These are phyloP conservation scores for Panus rudis DNA, from an alignment of 768 basidiomycete species.

Conservation along the genomic window DNA sequence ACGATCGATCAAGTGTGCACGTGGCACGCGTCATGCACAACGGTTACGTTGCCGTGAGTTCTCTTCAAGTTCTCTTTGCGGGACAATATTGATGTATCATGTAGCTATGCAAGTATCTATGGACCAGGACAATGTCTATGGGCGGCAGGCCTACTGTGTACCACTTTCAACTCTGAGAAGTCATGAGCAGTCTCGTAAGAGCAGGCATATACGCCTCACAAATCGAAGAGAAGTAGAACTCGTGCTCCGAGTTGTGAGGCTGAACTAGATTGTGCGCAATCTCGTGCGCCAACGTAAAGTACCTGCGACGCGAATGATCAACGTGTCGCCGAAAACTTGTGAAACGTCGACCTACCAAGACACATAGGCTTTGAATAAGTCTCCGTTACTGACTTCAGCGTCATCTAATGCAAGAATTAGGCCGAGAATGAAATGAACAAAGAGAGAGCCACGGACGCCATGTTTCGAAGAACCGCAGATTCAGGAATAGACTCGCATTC, in stretches of 20 bases:
- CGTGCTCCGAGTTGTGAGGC: conserved; percentile 86
- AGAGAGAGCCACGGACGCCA: conserved; percentile 62
- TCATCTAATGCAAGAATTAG: conserved; percentile 49
- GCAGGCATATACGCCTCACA: conserved; percentile 55
- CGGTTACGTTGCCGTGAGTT: too few species aligned
- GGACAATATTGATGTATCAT: too few species aligned
- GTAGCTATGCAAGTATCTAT: too few species aligned
- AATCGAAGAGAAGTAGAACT: conserved; percentile 91
- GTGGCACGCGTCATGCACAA: too few species aligned
- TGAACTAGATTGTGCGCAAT: conserved; percentile 88
- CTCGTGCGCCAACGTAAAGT: conserved; percentile 87
- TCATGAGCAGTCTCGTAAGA: conserved; percentile 6
- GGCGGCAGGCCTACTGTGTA: too few species aligned
- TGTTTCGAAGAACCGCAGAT: conserved; percentile 75
- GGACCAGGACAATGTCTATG: too few species aligned
- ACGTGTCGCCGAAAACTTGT: conserved; percentile 1
- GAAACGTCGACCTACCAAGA: conserved; percentile 52
- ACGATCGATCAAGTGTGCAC: too few species aligned
- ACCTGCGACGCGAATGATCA: conserved; percentile 39
- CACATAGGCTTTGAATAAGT: conserved; percentile 57
- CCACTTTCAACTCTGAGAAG: too few species aligned
- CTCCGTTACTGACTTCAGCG: conserved; percentile 47
- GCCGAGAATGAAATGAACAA: neutral
- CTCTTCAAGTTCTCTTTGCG: too few species aligned
- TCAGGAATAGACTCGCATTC: conserved; percentile 81